Conservation (phyloP, 2,329 filamentous ascomycete species). For the Xylaria sp. region DNA sequence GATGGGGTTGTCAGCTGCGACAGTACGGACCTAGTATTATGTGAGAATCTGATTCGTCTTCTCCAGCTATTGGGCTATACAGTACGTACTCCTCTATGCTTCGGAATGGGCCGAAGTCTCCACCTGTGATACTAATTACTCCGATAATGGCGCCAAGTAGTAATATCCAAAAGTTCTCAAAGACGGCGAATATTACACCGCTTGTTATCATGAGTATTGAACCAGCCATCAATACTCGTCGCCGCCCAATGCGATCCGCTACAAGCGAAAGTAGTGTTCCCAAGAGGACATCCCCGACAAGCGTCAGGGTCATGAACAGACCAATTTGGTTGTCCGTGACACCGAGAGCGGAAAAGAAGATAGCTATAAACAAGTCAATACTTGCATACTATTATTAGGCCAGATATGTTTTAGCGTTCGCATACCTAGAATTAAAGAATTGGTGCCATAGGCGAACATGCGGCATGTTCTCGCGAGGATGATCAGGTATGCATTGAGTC, state of each 20-base stretch:
- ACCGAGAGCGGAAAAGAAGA: constrained; percentile 62
- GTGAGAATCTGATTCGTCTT: constrained; percentile 10
- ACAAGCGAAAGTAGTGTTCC: constrained; percentile 62
- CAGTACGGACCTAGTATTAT: constrained; percentile 52
- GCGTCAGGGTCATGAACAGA: constrained; percentile 68
- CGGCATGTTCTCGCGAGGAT: constrained; percentile 58
- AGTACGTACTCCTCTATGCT: constrained; percentile 64
- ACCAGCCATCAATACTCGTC: constrained; percentile 58
- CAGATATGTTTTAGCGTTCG: not conserved
- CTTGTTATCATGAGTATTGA: constrained; percentile 61
- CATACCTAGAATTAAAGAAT: constrained; percentile 60
- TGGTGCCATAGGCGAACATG: constrained; percentile 68
- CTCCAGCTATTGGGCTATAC: not conserved
- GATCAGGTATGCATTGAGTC: constrained; percentile 58
- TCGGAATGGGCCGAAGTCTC: constrained; percentile 71
- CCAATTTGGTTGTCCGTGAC: constrained; percentile 65
- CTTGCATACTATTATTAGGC: too few relatives aligned
- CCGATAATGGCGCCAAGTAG: constrained; percentile 63
- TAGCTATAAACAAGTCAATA: constrained; percentile 41
- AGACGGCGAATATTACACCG: constrained; percentile 59
- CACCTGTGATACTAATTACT: constrained; percentile 65
- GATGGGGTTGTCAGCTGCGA: constrained; percentile 62
- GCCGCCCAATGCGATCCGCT: constrained; percentile 63
- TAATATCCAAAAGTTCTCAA: constrained; percentile 64
- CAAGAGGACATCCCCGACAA: constrained; percentile 65